Percentiles rank a stretch among this genome's conserved stretches.
Conservation (phyloP, 495 filamentous ascomycete species). For the Margaritispora aquatica region DNA sequence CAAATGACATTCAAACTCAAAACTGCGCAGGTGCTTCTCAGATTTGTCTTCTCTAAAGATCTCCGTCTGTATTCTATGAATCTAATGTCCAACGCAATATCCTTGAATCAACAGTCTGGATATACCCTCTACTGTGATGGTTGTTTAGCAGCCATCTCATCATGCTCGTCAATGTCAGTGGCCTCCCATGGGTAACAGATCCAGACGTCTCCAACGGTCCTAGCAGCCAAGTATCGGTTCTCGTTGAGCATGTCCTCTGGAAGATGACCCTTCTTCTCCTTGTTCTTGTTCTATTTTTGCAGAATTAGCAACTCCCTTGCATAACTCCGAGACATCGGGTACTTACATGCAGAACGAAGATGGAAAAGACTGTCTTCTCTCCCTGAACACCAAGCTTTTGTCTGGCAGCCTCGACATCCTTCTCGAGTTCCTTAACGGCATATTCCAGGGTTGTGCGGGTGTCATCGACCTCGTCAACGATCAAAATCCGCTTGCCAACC, state of each 20-base stretch:
- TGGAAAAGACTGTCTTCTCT: conserved; percentile 77
- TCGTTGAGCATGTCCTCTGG: conserved; percentile 73
- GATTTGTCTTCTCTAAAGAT: not conserved
- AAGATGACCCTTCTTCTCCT: conserved; percentile 83
- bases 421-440: conserved; percentile 89
- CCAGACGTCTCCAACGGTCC: conserved; percentile 89
- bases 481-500: conserved; percentile 94
- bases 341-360: conserved; percentile 94
- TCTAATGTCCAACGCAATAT: not conserved
- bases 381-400: conserved; percentile 57
- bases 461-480: conserved; percentile 98
- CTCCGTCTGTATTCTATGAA: not conserved
- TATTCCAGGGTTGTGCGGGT: conserved; percentile 96
- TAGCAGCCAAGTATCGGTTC: conserved; percentile 75
- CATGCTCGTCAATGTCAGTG: conserved; percentile 90
- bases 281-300: conserved; percentile 77
- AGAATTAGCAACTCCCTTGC: not conserved
- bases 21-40: too few species aligned
- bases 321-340: not conserved
- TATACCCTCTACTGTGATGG: conserved; percentile 8
- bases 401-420: conserved; percentile 84
- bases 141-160: conserved; percentile 57
- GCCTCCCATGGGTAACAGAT: conserved; percentile 99
- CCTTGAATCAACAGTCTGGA: too few species aligned
- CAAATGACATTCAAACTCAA: not conserved